Evolutionary conservation across 441 rosid species (phyloP).

Genomic region (Rhodomyrtus psidioides): DNA sequence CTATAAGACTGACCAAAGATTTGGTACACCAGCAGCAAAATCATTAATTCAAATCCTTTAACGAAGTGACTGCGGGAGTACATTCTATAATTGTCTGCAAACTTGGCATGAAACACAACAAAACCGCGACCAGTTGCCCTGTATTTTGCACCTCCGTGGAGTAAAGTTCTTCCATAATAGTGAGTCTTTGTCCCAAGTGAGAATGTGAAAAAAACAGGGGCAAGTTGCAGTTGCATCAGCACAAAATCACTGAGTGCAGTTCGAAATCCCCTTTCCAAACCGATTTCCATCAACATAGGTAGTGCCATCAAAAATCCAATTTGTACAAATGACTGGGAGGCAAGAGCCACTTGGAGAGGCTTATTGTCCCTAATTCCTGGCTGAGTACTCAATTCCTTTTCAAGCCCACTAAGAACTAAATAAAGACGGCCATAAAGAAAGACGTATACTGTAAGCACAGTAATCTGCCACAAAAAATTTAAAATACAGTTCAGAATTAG

Average conservation of each 20-base stretch:
- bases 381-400: constrained; percentile 63
- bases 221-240: constrained; percentile 95
- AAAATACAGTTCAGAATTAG: background rate
- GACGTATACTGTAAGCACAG: constrained; percentile 94
- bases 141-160: constrained; percentile 98
- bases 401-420: constrained; percentile 98
- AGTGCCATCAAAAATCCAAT: constrained; percentile 94
- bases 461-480: constrained; percentile 53
- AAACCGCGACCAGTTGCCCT: constrained; percentile 97
- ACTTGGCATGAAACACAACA: constrained; percentile 98
- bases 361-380: constrained; percentile 83
- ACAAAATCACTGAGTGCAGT: constrained; percentile 95
- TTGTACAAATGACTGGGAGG: constrained; percentile 98
- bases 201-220: constrained; percentile 98
- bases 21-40: constrained; percentile 82
- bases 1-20: constrained; percentile 84
- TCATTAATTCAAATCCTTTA: constrained; percentile 93
- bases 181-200: constrained; percentile 99
- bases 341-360: constrained; percentile 98
- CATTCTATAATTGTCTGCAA: constrained; percentile 94
- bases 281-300: constrained; percentile 99
- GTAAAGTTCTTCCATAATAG: constrained; percentile 90
- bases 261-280: constrained; percentile 95
- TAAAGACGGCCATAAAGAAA: constrained; percentile 99
- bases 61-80: constrained; percentile 99